A percentile compares a stretch with the other conserved stretches of the same genome.
phyloP scores from a whole-genome alignment of 495 filamentous ascomycete genomes.

The Penicillium bovifimosum region DNA sequence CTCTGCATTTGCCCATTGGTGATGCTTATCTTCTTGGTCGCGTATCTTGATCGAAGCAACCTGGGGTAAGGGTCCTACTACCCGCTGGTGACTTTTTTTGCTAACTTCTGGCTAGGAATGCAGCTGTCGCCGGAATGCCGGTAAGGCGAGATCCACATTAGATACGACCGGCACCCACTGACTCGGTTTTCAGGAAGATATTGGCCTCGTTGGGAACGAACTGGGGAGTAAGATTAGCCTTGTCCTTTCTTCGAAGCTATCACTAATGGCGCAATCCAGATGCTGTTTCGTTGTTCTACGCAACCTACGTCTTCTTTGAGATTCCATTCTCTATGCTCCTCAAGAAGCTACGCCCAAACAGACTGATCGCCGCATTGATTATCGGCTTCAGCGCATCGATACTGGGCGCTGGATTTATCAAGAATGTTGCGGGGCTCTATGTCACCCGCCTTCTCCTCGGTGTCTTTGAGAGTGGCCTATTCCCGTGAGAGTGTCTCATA shows the following conservation, averaged over 20 bases:
- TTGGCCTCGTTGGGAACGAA: conserved; percentile 13
- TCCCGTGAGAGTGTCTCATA: conserved; percentile 17
- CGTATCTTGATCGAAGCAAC: conserved; percentile 12
- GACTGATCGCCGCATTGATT: conserved; percentile 35
- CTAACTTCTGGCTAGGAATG: conserved; percentile 7
- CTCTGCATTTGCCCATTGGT: conserved; percentile 12
- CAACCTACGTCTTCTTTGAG: conserved; percentile 34
- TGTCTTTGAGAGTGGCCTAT: conserved; percentile 31
- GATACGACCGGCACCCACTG: background rate
- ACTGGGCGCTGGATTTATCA: conserved; percentile 21
- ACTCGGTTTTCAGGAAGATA: conserved; percentile 10
- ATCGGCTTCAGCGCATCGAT: conserved; percentile 31
- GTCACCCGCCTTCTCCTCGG: conserved; percentile 28
- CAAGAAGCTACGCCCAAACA: conserved; percentile 25
- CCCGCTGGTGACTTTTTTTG: background rate
- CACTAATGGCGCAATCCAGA: background rate
- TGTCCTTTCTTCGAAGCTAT: background rate
- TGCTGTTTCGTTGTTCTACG: conserved; percentile 15
- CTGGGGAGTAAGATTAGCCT: conserved; percentile 7
- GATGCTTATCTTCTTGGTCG: conserved; percentile 14
- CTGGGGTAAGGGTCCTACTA: conserved; percentile 6
- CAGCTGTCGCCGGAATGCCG: conserved; percentile 13
- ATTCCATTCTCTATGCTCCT: conserved; percentile 28
- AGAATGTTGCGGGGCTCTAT: conserved; percentile 31
- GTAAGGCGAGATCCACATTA: background rate